phyloP scores from a whole-genome alignment of 2,329 filamentous ascomycete genomes.

The Pseudocercospora fuligena region DNA sequence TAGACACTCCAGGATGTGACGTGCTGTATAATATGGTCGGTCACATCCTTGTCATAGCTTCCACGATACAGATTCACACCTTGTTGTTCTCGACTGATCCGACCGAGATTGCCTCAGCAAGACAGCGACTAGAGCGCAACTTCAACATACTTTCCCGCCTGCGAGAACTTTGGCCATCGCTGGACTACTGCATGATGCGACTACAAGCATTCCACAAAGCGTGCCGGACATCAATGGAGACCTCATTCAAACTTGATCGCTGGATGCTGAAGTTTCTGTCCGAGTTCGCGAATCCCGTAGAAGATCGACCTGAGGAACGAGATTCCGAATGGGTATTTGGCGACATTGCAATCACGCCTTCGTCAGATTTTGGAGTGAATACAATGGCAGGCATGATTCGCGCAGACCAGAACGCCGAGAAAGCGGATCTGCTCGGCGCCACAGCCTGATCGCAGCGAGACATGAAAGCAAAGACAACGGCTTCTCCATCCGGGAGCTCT shows the following conservation, averaged over 20 bases:
- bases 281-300: constrained; percentile 16
- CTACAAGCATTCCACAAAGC: constrained; percentile 15
- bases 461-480: too few relatives aligned
- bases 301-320: constrained; percentile 9
- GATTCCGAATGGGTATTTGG: constrained; percentile 14
- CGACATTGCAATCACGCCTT: constrained; percentile 16
- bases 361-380: constrained; percentile 11
- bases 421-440: too few relatives aligned
- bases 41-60: constrained; percentile 17
- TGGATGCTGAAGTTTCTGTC: constrained; percentile 18
- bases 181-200: constrained; percentile 18
- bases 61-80: constrained; percentile 14
- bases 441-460: too few relatives aligned
- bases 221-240: constrained; percentile 17
- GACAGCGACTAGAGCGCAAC: constrained; percentile 16
- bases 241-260: constrained; percentile 16
- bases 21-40: constrained; percentile 19
- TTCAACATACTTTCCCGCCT: constrained; percentile 16
- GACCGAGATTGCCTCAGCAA: constrained; percentile 1
- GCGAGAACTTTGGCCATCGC: constrained; percentile 10
- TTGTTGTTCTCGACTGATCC: constrained; percentile 12
- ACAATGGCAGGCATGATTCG: constrained; percentile 6
- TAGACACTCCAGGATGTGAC: constrained; percentile 15
- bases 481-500: too few relatives aligned
- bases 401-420: too few relatives aligned